Evolutionary conservation across 163 green algal species (phyloP), one percentile per base, ranked within the genome.

Genomic region (Trebouxiophyceae sp.): DNA sequence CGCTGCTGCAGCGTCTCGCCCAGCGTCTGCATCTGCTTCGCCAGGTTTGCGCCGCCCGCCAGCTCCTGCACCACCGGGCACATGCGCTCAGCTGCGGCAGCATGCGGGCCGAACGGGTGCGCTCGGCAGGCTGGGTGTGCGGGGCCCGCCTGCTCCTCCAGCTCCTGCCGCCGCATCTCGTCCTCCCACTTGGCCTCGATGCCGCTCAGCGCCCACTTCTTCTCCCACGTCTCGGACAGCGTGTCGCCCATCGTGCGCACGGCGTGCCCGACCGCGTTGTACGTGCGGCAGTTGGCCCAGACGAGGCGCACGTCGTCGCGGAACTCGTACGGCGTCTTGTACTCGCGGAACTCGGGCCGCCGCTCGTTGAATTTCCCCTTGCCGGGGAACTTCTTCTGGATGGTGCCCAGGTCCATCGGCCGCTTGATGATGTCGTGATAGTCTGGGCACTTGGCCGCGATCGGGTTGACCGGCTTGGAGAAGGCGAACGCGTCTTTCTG

Each of bases 331-430:
- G 81, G 74, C 33, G 73, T 61, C 16, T 27, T 72, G 75, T 95
- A 95, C 33, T 62, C 50, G 19, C 74, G 62, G 20, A 30, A 2
- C 2, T 31, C 62, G 12, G 39, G 19, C 12, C 39, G 12, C 39
- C 39, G 12, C 39, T 16, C 39, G 12, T 50, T 50, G 32, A 4
- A 4, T 4, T 33, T 57, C 45, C 45, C 60, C 46, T 56, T 60
- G 3, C 19, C 54, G 28, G 54, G 47, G 44, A 78, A 76, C 72
- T 85, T 88, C 33, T 73, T 63, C 5, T 78, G 69, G 28, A 96
- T 78, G 19, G 86, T 95, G 60, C 78, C 76, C 29, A 97, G 73
- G 75, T 96, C 90, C 86, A 95, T 96, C n/a, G 91, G 91, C 8
- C 85, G 66, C 54, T 87, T 87, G 68, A 97, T 85, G 60, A 93